Evolutionary conservation across 2,329 filamentous ascomycete genomes (phyloP), one percentile per base, ranked within the genome.

Genomic region (Hymenoscyphus linearis): DNA sequence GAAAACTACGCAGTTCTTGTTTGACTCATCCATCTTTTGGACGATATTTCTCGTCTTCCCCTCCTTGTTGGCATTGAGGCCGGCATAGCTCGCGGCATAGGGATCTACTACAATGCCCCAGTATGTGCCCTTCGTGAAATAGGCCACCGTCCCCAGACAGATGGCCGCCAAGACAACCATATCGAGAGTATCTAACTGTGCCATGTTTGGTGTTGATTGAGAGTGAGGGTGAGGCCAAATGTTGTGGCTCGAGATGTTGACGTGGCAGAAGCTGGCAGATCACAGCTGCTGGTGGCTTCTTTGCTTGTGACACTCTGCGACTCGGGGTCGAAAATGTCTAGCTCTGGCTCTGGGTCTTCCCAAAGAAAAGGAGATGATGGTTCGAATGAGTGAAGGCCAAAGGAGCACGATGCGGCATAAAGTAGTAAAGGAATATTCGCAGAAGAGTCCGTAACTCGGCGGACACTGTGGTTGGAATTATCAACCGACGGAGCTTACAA

Each of bases 1-100:
- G 81, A 99, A 97, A 71, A 99, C 89, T 67, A 99, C 88, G 76
- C 93, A 97, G 79, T 99, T 98, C 81, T 98, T 99, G 76, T 87
- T 88, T 12, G 86, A 87, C 79, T 98, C 92, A 25, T 97, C 90
- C 87, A 99, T 89, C 79, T 96, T 96, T 82, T 98, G 90, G 63
- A 97, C 74, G 66, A 99, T 93, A 76, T 97, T 93, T 69, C 95
- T 84, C 63, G 93, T 93, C 80, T 92, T 93, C 69, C 88, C 91
- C 10, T 89, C 82, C 78, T 91, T 96, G 66, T 82, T 81, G 67
- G 83, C 85, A 76, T 84, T 85, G 72, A 85, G 84, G 72, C 85
- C 84, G 70, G 87, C 82, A 70, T 91, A 85, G 57, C 89, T 85
- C 71, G 82, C 85, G 68, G 90, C 90, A 76, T 96, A 96, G 26